A percentile compares a stretch with the other conserved stretches of the same genome.
These are phyloP conservation scores for Casuarina glauca DNA, from an alignment of 306 rosid genomes.

Conservation along the genomic window DNA sequence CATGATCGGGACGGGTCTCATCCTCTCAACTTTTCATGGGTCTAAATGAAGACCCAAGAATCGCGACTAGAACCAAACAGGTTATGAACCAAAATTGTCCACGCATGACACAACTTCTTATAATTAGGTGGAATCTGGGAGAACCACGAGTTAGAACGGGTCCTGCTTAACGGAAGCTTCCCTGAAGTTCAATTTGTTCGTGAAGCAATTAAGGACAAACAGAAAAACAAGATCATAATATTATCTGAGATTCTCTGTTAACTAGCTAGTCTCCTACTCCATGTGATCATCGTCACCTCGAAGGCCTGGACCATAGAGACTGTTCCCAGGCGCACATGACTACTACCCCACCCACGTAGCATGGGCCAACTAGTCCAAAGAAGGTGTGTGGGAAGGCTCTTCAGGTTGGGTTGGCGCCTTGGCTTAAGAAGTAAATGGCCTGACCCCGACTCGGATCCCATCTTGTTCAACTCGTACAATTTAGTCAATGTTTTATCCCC, in stretches of 20 bases:
- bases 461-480: too few species aligned
- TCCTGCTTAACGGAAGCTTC: too few species aligned
- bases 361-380: background rate
- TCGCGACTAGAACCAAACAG: too few species aligned
- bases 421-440: background rate
- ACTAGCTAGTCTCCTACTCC: background rate
- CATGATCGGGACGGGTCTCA: background rate
- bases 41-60: too few species aligned
- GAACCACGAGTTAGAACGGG: too few species aligned
- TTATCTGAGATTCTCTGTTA: background rate
- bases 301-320: background rate
- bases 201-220: background rate
- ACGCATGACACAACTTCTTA: background rate
- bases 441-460: background rate
- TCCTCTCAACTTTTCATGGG: too few species aligned
- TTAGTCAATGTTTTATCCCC: too few species aligned
- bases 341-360: background rate
- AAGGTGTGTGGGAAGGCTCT: background rate
- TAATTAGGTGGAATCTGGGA: background rate
- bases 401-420: too few species aligned
- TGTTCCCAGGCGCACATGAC: conserved; percentile 11
- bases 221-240: background rate
- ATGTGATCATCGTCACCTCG: conserved; percentile 4
- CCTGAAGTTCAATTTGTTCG: background rate
- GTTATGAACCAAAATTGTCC: background rate